Conservation (phyloP, 106 monocot species). For the Xerophyta viscosa region DNA sequence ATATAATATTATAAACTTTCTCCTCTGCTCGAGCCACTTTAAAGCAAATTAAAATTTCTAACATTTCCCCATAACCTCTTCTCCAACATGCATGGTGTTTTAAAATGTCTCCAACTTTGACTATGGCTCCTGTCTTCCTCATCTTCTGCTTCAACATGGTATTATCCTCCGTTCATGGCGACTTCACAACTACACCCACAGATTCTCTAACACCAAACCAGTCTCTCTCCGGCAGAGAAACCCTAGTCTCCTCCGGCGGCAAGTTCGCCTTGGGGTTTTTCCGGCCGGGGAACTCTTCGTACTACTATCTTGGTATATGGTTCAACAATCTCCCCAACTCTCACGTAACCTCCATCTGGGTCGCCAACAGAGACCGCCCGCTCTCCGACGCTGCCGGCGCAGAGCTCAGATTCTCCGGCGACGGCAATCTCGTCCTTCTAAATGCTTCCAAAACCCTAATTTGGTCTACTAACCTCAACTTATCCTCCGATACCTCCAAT, state of each 20-base stretch:
- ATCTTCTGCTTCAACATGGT: too few species aligned
- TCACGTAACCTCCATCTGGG: conserved; percentile 15
- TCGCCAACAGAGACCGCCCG: conserved; percentile 21
- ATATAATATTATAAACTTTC: too few species aligned
- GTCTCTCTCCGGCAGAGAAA: conserved; percentile 21
- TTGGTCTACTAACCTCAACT: conserved; percentile 20
- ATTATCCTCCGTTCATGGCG: too few species aligned
- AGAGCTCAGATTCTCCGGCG: conserved; percentile 10
- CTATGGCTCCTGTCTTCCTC: too few species aligned
- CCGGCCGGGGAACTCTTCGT: conserved; percentile 5
- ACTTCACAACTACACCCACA: too few species aligned
- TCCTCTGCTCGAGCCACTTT: too few species aligned
- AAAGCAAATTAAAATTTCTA: too few species aligned
- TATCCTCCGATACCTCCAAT: neutral
- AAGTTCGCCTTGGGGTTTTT: conserved; percentile 24
- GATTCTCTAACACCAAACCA: conserved; percentile 14
- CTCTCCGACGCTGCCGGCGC: conserved; percentile 5
- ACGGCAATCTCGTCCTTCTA: conserved; percentile 21
- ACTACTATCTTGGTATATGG: conserved; percentile 29
- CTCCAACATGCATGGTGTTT: too few species aligned
- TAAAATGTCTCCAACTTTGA: too few species aligned
- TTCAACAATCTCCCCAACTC: conserved; percentile 11
- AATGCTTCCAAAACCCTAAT: conserved; percentile 1
- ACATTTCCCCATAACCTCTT: too few species aligned
- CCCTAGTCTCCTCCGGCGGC: conserved; percentile 15